Percentiles rank a stretch among this genome's conserved stretches.
These are phyloP conservation scores for Globisporangium mamillatum DNA, from an alignment of 352 stramenopile genomes.

Conservation along the genomic window DNA sequence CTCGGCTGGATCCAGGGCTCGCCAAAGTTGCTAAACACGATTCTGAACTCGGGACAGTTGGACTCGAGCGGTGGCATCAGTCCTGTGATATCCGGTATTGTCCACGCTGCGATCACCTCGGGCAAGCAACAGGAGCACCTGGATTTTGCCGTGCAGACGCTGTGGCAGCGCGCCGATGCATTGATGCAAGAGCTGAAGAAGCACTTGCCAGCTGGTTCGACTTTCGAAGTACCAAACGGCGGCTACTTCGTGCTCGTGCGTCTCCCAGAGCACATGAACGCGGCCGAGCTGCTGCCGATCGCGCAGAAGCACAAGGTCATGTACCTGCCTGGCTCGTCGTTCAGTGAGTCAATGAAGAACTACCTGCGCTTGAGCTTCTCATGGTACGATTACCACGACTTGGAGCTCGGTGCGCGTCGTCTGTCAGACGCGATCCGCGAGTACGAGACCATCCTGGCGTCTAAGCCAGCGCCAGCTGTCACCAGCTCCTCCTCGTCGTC, in stretches of 20 bases:
- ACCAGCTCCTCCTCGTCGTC: conserved; percentile 8
- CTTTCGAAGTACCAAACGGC: conserved; percentile 78
- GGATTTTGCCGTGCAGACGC: conserved; percentile 65
- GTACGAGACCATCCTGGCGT: conserved; percentile 45
- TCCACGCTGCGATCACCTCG: conserved; percentile 68
- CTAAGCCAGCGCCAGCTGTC: conserved; percentile 24
- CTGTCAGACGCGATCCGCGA: conserved; percentile 69
- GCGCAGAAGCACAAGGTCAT: conserved; percentile 87
- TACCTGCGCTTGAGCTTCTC: conserved; percentile 86
- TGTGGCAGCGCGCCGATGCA: conserved; percentile 71
- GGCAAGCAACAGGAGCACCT: conserved; percentile 76
- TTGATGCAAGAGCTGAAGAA: conserved; percentile 77
- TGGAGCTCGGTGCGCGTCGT: conserved; percentile 71
- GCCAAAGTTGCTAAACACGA: conserved; percentile 62
- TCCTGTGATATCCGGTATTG: conserved; percentile 88
- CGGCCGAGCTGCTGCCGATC: conserved; percentile 68
- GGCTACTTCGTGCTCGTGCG: conserved; percentile 90
- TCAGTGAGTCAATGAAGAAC: conserved; percentile 87
- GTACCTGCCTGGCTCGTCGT: conserved; percentile 80
- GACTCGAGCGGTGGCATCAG: conserved; percentile 92
- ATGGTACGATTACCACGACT: conserved; percentile 81
- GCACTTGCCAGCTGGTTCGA: conserved; percentile 47
- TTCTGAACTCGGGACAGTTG: conserved; percentile 87
- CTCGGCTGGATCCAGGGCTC: conserved; percentile 87
- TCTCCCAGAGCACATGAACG: conserved; percentile 74